phyloP scores from a whole-genome alignment of 305 asterid species.

The Fraxinus sp. region DNA sequence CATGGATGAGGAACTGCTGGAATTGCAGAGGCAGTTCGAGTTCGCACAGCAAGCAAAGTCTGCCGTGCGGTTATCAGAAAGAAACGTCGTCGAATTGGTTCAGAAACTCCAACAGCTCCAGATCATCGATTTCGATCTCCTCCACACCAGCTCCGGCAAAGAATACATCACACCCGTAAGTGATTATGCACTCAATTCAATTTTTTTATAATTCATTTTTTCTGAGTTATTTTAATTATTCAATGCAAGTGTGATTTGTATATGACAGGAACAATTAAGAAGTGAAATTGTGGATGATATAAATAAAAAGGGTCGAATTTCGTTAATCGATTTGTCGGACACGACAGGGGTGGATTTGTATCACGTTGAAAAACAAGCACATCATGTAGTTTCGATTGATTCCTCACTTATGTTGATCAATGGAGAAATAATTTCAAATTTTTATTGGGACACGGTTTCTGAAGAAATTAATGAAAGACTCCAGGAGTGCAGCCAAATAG shows the following conservation, averaged over 20 bases:
- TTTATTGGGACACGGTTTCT: slow-evolving; percentile 79
- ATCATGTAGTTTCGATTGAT: slow-evolving; percentile 63
- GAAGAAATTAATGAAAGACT: slow-evolving; percentile 94
- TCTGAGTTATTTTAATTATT: neutral
- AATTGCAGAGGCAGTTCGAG: slow-evolving; percentile 78
- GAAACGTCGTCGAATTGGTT: slow-evolving; percentile 85
- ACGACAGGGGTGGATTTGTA: slow-evolving; percentile 72
- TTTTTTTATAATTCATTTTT: neutral
- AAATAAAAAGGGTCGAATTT: slow-evolving; percentile 68
- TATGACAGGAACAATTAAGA: slow-evolving; percentile 78
- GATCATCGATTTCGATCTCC: slow-evolving; percentile 91
- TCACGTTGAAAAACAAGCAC: slow-evolving; percentile 85
- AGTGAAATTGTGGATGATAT: slow-evolving; percentile 68
- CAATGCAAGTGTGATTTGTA: slow-evolving; percentile 19
- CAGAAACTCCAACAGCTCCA: slow-evolving; percentile 82
- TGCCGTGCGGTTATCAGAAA: slow-evolving; percentile 63
- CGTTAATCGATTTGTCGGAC: slow-evolving; percentile 88
- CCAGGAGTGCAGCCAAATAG: slow-evolving; percentile 94
- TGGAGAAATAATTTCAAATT: slow-evolving; percentile 81
- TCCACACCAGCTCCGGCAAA: slow-evolving; percentile 87
- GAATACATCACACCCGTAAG: slow-evolving; percentile 89
- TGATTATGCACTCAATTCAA: neutral
- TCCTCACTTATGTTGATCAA: slow-evolving; percentile 72
- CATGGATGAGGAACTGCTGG: slow-evolving; percentile 91
- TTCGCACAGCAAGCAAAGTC: slow-evolving; percentile 73